phyloP scores from a whole-genome alignment of 805 yeast species.

The Cyberlindnera americana region DNA sequence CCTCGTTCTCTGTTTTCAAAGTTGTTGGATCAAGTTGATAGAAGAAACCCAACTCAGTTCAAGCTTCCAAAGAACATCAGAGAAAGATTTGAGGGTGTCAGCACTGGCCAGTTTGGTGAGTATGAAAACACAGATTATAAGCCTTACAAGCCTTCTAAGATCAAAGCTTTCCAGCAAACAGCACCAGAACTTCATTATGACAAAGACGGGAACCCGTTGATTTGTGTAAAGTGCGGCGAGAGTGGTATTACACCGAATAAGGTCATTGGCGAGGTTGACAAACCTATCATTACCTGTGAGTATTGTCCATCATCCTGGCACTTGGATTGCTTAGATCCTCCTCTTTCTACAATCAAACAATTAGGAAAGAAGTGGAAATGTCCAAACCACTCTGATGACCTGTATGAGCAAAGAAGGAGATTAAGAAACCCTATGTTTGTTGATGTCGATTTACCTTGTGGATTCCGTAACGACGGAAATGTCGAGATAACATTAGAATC shows the following conservation, averaged over 20 bases:
- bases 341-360: conserved; percentile 67
- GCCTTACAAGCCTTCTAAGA: conserved; percentile 39
- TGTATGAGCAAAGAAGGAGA: conserved; percentile 38
- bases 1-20: conserved; percentile 45
- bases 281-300: conserved; percentile 70
- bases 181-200: conserved; percentile 67
- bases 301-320: conserved; percentile 85
- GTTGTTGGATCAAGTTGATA: conserved; percentile 54
- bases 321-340: conserved; percentile 78
- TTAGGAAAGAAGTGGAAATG: conserved; percentile 85
- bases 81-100: conserved; percentile 70
- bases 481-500: conserved; percentile 49
- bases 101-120: conserved; percentile 64
- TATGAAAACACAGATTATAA: conserved; percentile 63
- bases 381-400: conserved; percentile 64
- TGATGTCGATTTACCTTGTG: conserved; percentile 53
- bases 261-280: conserved; percentile 39
- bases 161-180: conserved; percentile 45
- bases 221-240: conserved; percentile 74
- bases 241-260: conserved; percentile 52
- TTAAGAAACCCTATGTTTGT: conserved; percentile 48
- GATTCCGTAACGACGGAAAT: conserved; percentile 50
- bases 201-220: conserved; percentile 59
- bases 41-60: conserved; percentile 63
- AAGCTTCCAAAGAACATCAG: conserved; percentile 65